Evolutionary conservation across 106 monocot species (phyloP), one percentile per base, ranked within the genome.

Genomic region (Cymbidium sinense): DNA sequence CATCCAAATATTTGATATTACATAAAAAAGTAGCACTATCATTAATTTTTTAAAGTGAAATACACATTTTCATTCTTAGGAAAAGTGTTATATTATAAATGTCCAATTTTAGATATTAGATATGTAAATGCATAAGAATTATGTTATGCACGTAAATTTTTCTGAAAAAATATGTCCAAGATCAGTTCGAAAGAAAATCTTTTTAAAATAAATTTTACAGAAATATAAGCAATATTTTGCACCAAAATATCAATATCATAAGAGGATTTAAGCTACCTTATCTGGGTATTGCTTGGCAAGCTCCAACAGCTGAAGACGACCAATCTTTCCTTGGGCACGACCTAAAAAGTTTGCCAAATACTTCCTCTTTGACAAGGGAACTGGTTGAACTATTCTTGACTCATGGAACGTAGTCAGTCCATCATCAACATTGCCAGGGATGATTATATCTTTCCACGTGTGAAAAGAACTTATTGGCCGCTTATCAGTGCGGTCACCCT

Each of bases 401-500:
- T 83, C 89, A 80, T 77, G 62, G 70, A 82, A 64, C 69, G 76
- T 80, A 36, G 90, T 94, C 88, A 99, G 87, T 31, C 84, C 86
- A 89, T 99, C 98, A 77, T 99, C 94, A 71, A 99, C 94, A 89
- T 99, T 94, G 18, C 98, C 98, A 77, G 98, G 98, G 39, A 99
- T 92, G 43, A 99, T 92, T 67, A 99, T 92, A 82, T 99, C 98
- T 84, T 99, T 99, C 98, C 94, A 99, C 67, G 98, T 88, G 77
- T 90, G 92, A 84, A 94, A 99, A 74, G 98, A 94, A 79, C 94
- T 99, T 64, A 83, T 86, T 58, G 89, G 92, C 65, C 90, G 85
- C 67, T 99, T 99, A 80, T 99, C 98, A 23, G 98, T 99, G 2
- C 94, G 89, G 71, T 99, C 98, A n/a, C 94, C 98, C 98, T 99